Percentiles rank a stretch among this genome's conserved stretches.
These are phyloP conservation scores for Phytopythium montanum DNA, from an alignment of 352 stramenopile species.

Conservation along the genomic window DNA sequence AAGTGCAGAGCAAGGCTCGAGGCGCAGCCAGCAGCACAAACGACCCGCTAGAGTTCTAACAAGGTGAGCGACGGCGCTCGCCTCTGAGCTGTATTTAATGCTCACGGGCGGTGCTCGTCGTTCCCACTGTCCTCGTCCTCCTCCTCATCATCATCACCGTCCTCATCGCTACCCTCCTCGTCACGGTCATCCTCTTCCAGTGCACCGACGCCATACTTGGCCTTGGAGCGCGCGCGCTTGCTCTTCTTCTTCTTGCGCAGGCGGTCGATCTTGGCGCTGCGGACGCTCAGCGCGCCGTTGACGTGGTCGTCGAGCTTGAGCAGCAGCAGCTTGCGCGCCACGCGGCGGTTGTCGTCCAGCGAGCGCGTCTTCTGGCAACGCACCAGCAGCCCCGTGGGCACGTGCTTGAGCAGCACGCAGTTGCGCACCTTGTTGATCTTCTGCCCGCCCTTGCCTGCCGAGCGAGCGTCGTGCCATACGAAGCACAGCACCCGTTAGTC, in stretches of 20 bases:
- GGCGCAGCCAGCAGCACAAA: conserved; percentile 3
- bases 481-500: too few species aligned
- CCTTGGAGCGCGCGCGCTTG: conserved; percentile 43
- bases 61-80: neutral
- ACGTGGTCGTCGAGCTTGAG: conserved; percentile 76
- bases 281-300: conserved; percentile 57
- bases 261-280: conserved; percentile 60
- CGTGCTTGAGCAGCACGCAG: conserved; percentile 84
- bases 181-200: conserved; percentile 9
- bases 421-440: conserved; percentile 93
- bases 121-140: conserved; percentile 12
- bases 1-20: conserved; percentile 7
- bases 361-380: conserved; percentile 80
- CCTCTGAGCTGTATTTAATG: neutral
- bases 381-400: conserved; percentile 72
- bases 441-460: conserved; percentile 76
- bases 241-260: conserved; percentile 68
- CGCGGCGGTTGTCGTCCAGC: conserved; percentile 73
- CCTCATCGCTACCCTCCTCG: conserved; percentile 6
- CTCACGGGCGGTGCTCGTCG: neutral
- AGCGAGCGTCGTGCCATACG: neutral
- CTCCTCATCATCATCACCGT: conserved; percentile 12
- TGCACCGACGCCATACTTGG: conserved; percentile 40
- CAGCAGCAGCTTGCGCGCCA: conserved; percentile 62
- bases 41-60: conserved; percentile 24